phyloP scores from a whole-genome alignment of 177 flowering plant species.

The Vitis hybrid region DNA sequence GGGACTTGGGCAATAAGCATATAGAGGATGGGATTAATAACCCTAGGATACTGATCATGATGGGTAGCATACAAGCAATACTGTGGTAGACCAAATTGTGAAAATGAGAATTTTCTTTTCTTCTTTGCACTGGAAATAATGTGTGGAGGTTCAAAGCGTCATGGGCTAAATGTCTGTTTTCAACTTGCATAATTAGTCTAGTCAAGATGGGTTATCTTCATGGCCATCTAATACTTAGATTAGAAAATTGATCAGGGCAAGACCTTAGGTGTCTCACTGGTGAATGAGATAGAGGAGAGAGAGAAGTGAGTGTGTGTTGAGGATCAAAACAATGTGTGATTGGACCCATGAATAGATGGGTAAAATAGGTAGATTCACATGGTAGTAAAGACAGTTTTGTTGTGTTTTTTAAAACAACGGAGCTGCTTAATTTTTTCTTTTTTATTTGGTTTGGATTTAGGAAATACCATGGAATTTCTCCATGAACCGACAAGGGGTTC shows the following conservation, averaged over 20 bases:
- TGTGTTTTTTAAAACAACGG: too few relatives aligned
- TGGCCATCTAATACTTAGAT: slow-evolving; percentile 4
- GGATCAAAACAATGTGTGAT: slow-evolving; percentile 9
- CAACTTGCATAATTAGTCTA: slow-evolving; percentile 22
- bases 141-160: neutral
- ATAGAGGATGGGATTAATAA: too few relatives aligned
- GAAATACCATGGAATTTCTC: slow-evolving; percentile 3
- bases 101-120: neutral
- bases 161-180: slow-evolving; percentile 1
- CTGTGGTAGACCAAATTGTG: too few relatives aligned
- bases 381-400: neutral
- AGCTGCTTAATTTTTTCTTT: neutral
- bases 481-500: slow-evolving; percentile 47
- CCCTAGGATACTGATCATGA: too few relatives aligned
- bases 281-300: neutral
- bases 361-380: neutral
- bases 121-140: slow-evolving; percentile 6
- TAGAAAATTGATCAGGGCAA: slow-evolving; percentile 18
- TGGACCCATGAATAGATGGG: slow-evolving; percentile 17
- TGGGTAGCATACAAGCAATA: too few relatives aligned
- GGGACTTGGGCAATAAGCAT: too few relatives aligned
- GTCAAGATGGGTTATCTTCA: slow-evolving; percentile 24
- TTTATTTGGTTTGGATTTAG: neutral
- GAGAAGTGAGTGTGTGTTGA: neutral
- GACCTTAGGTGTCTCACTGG: slow-evolving; percentile 1